Evolutionary conservation across 129 eudicot genomes (phyloP).

Genomic region (Artemisia argyi): DNA sequence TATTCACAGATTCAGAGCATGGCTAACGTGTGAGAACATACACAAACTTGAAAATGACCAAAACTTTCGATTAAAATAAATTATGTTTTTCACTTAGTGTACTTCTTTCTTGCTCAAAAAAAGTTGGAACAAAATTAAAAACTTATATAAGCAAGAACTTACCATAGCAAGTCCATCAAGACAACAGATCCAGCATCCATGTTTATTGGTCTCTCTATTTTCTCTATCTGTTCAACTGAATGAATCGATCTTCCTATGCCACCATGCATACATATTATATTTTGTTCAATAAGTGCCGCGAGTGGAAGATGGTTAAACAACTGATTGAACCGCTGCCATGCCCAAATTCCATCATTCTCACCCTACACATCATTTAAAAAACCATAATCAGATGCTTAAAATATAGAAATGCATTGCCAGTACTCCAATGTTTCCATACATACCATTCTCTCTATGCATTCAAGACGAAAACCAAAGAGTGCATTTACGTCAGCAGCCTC

Average conservation of each 20-base stretch:
- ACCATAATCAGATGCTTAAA: slow-evolving; percentile 5
- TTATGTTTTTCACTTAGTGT: not conserved
- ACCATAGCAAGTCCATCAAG: slow-evolving; percentile 95
- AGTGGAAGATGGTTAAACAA: slow-evolving; percentile 91
- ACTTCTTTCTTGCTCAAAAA: not conserved
- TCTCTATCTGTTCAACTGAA: slow-evolving; percentile 91
- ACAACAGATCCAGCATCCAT: slow-evolving; percentile 98
- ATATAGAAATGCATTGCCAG: not conserved
- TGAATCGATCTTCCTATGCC: slow-evolving; percentile 99
- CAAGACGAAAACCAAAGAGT: slow-evolving; percentile 95
- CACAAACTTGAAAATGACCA: not conserved
- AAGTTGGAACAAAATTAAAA: not conserved
- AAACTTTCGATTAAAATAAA: not conserved
- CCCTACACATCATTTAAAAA: slow-evolving; percentile 53
- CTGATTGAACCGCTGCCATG: slow-evolving; percentile 92
- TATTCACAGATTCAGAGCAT: not conserved
- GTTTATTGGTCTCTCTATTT: slow-evolving; percentile 91
- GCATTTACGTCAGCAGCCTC: slow-evolving; percentile 99
- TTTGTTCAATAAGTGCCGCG: slow-evolving; percentile 87
- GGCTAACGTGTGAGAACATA: not conserved
- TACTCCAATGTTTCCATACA: not conserved
- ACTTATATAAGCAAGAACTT: slow-evolving; percentile 6
- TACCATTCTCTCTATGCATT: slow-evolving; percentile 99
- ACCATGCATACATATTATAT: slow-evolving; percentile 98
- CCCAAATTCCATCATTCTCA: slow-evolving; percentile 98